Conservation (phyloP, 2,329 filamentous ascomycete genomes). For the Aspergillus quadrilineatus region DNA sequence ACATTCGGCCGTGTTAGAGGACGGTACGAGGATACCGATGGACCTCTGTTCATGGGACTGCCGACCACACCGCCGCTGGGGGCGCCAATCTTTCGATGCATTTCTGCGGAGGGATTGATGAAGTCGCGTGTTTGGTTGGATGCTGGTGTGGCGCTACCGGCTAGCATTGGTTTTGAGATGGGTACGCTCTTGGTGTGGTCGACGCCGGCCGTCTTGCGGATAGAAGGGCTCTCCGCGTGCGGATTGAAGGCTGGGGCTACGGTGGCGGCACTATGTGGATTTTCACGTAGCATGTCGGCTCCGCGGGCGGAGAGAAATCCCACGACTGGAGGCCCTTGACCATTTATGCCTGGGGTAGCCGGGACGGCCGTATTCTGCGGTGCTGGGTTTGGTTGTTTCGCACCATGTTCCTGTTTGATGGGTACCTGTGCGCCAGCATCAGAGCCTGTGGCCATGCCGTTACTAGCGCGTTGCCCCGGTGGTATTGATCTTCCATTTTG, state of each 20-base stretch:
- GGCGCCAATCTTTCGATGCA: constrained; percentile 38
- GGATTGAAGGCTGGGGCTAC: constrained; percentile 66
- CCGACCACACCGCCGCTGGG: constrained; percentile 28
- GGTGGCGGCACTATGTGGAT: constrained; percentile 44
- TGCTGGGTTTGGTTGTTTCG: constrained; percentile 16
- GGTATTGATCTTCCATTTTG: constrained; percentile 20
- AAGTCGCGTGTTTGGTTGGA: constrained; percentile 33
- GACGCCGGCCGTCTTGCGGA: constrained; percentile 83
- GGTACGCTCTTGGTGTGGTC: constrained; percentile 78
- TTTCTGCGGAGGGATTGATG: constrained; percentile 37
- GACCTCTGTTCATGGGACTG: constrained; percentile 36
- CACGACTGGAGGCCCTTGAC: constrained; percentile 38
- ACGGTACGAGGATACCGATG: constrained; percentile 42
- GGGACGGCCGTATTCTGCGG: constrained; percentile 29
- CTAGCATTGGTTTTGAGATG: constrained; percentile 53
- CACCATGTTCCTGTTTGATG: constrained; percentile 27
- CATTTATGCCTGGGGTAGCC: constrained; percentile 25
- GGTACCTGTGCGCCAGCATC: constrained; percentile 20
- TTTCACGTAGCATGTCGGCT: constrained; percentile 57
- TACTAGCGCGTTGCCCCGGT: constrained; percentile 19
- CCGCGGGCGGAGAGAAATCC: constrained; percentile 72
- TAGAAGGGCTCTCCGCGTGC: constrained; percentile 75
- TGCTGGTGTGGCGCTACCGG: constrained; percentile 30
- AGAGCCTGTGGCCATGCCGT: constrained; percentile 8
- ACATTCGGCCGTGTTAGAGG: constrained; percentile 46